Conservation (phyloP, 1,284 basidiomycete species). For the Vanrija sp. region DNA sequence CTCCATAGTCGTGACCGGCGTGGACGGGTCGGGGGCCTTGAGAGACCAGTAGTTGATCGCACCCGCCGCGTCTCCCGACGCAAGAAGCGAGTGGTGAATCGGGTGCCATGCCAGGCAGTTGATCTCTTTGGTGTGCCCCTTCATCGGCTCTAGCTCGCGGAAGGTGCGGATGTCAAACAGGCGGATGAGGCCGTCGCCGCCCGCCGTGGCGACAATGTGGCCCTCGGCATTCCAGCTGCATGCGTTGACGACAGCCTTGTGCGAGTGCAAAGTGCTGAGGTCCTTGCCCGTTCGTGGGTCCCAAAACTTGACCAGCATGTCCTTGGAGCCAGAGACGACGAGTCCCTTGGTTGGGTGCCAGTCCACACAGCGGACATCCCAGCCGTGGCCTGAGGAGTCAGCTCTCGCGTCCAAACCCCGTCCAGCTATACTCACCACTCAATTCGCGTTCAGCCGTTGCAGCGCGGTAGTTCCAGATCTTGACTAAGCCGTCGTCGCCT, state of each 20-base stretch:
- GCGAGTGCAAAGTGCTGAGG: conserved; percentile 86
- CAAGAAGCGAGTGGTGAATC: conserved; percentile 77
- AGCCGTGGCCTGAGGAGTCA: conserved; percentile 71
- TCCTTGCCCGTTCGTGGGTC: conserved; percentile 86
- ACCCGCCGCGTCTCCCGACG: conserved; percentile 90
- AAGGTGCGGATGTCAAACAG: conserved; percentile 98
- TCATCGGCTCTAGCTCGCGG: conserved; percentile 86
- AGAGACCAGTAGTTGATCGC: conserved; percentile 91
- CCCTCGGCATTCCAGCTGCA: conserved; percentile 90
- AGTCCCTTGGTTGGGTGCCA: conserved; percentile 98
- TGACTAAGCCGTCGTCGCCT: conserved; percentile 88
- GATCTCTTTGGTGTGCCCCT: conserved; percentile 95
- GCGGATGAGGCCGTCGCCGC: conserved; percentile 87
- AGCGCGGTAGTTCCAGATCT: conserved; percentile 93
- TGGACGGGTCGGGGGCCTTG: conserved; percentile 44
- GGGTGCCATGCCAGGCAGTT: conserved; percentile 97
- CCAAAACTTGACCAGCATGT: conserved; percentile 99
- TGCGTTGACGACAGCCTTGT: conserved; percentile 95
- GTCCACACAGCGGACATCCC: conserved; percentile 97
- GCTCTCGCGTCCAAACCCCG: background rate
- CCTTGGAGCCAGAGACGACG: conserved; percentile 90
- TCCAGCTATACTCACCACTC: conserved; percentile 58
- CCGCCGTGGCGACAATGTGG: conserved; percentile 87
- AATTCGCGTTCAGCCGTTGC: conserved; percentile 81
- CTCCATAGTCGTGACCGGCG: conserved; percentile 74